Conservation (phyloP, 768 basidiomycete genomes). For the Exsudoporus frostii region DNA sequence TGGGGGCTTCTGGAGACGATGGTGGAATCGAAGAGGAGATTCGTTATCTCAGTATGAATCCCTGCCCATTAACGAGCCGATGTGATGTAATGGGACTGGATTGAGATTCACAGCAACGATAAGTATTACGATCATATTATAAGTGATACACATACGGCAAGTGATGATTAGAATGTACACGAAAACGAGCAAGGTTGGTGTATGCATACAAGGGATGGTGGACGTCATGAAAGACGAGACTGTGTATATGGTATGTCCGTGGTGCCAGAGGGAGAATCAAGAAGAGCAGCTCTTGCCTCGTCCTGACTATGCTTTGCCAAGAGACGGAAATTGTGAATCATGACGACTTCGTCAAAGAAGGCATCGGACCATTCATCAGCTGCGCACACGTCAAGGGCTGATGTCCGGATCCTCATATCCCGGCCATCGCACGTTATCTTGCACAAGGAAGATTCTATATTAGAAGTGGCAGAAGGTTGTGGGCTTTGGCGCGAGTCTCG, state of each 20-base stretch:
- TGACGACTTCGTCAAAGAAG: constrained; percentile 59
- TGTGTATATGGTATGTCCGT: constrained; percentile 24
- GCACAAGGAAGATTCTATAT: constrained; percentile 34
- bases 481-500: constrained; percentile 36
- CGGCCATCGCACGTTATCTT: constrained; percentile 37
- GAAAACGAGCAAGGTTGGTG: constrained; percentile 26
- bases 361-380: constrained; percentile 55
- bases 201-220: constrained; percentile 31
- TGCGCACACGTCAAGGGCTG: constrained; percentile 42
- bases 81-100: constrained; percentile 20
- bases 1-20: constrained; percentile 27
- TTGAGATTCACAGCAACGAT: constrained; percentile 28
- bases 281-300: constrained; percentile 29
- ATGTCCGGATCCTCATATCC: constrained; percentile 45
- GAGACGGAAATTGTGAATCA: constrained; percentile 51
- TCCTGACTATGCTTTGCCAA: constrained; percentile 37
- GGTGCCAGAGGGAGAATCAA: constrained; percentile 22
- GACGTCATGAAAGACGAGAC: constrained; percentile 21
- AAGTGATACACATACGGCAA: constrained; percentile 30
- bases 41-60: constrained; percentile 15
- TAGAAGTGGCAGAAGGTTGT: constrained; percentile 31
- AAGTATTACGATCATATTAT: constrained; percentile 32
- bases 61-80: constrained; percentile 12
- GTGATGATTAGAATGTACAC: constrained; percentile 36
- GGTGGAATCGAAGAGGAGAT: constrained; percentile 16